Evolutionary conservation across 345 rosid genomes (phyloP), one percentile per base, ranked within the genome.

Genomic region (Odontarrhena argentea): DNA sequence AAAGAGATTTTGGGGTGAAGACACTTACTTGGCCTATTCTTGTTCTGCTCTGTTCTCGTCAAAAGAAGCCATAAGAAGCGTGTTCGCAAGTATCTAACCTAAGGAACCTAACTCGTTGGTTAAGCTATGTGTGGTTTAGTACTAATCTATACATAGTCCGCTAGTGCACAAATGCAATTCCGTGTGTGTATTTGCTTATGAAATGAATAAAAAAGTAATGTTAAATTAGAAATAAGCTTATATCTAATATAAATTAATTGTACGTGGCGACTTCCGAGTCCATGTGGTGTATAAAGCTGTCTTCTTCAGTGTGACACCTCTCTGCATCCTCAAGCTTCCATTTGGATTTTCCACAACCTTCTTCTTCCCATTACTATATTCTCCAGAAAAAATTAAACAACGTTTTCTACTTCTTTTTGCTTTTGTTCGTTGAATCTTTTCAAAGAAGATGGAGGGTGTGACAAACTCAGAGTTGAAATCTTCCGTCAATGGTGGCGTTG

Each of bases 401-500:
- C 22, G 22, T 2, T 18, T 30, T 14, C 3, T 9, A 30, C 45
- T 44, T 51, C 11, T 2, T 58, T 42, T 61, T 1, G 8, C 13
- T 25, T 41, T 47, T 25, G 32, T 4, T 28, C 3, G 55, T 35
- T 48, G 45, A 38, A 18, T 60, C 38, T 9, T 45, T 28, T 60
- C 41, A 79, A 18, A 18, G 22, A 18, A 32, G 69, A 86, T 88
- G 96, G 87, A 85, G 82, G 85, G 75, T 64, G 78, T 79, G 24
- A 34, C 76, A 74, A 82, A 84, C 57, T 28, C 84, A 28, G 81
- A 84, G 49, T 80, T 89, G 58, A 82, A 76, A 64, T 74, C 89
- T 51, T 60, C 82, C 13, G 81, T 80, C 2, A 78, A 74, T 34
- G 97, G 93, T 10, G 91, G 97, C 41, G 91, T 81, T 54, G 91